A percentile compares a stretch with the other conserved stretches of the same genome.
These are phyloP conservation scores for Chalciporus sphaerocephalus DNA, from an alignment of 768 basidiomycete species.

Conservation along the genomic window DNA sequence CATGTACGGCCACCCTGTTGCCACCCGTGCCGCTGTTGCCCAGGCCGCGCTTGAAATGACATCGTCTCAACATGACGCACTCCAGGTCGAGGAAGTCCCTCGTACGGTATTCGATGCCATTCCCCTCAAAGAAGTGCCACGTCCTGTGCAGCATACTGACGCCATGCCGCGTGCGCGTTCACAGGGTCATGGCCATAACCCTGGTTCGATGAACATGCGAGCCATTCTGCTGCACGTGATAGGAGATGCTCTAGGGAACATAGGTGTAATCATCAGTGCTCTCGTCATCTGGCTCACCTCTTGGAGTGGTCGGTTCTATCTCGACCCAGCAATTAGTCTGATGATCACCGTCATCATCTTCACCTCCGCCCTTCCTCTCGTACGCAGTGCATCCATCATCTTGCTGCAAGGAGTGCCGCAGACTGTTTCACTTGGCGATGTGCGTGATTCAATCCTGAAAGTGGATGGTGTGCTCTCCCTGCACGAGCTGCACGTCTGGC, in stretches of 20 bases:
- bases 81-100: slow-evolving; percentile 10
- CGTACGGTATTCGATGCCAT: slow-evolving; percentile 5
- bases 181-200: slow-evolving; percentile 45
- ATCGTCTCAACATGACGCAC: too few relatives aligned
- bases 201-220: slow-evolving; percentile 96
- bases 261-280: slow-evolving; percentile 94
- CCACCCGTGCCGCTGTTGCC: slow-evolving; percentile 69
- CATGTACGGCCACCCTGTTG: slow-evolving; percentile 69
- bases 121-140: slow-evolving; percentile 39
- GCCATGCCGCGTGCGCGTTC: slow-evolving; percentile 15
- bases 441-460: slow-evolving; percentile 69
- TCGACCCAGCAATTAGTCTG: slow-evolving; percentile 89
- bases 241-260: slow-evolving; percentile 95
- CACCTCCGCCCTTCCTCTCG: slow-evolving; percentile 91
- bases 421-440: slow-evolving; percentile 81
- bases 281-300: slow-evolving; percentile 88
- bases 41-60: slow-evolving; percentile 87
- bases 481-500: slow-evolving; percentile 97
- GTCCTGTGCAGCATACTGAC: slow-evolving; percentile 2
- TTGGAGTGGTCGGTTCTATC: slow-evolving; percentile 85
- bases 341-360: slow-evolving; percentile 96
- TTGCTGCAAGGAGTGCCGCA: slow-evolving; percentile 91
- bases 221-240: slow-evolving; percentile 91
- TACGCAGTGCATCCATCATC: slow-evolving; percentile 90
- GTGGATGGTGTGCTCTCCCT: slow-evolving; percentile 81